These are phyloP conservation scores for Cladosporium cucumerinum DNA, from an alignment of 2,329 filamentous ascomycete species.

Conservation along the genomic window DNA sequence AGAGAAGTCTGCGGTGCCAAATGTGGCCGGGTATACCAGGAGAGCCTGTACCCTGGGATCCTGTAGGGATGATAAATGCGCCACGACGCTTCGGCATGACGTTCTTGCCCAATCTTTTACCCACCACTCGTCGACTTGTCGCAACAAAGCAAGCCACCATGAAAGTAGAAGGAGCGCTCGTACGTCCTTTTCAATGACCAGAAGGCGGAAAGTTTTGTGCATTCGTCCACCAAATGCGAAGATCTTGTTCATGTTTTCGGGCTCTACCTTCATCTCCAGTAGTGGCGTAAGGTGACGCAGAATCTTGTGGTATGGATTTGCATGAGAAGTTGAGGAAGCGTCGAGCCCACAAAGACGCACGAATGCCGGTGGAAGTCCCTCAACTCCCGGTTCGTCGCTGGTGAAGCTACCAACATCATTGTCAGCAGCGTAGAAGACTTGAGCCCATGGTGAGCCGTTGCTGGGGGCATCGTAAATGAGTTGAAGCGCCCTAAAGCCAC, in stretches of 20 bases:
- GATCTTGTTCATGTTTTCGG: constrained; percentile 21
- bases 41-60: constrained; percentile 18
- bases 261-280: constrained; percentile 16
- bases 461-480: background rate
- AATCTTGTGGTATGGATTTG: constrained; percentile 21
- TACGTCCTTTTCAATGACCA: constrained; percentile 20
- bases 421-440: constrained; percentile 17
- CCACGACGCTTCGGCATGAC: constrained; percentile 21
- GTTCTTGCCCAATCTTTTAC: constrained; percentile 19
- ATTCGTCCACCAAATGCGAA: constrained; percentile 23
- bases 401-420: constrained; percentile 19
- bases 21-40: constrained; percentile 21
- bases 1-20: constrained; percentile 10
- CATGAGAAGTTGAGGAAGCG: constrained; percentile 16
- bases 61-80: constrained; percentile 13
- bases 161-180: constrained; percentile 21
- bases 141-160: constrained; percentile 23
- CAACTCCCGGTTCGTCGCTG: constrained; percentile 14
- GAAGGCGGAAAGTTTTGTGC: constrained; percentile 17
- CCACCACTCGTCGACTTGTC: constrained; percentile 26
- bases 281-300: constrained; percentile 22
- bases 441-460: constrained; percentile 17
- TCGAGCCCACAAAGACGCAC: constrained; percentile 23
- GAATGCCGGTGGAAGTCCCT: constrained; percentile 20
- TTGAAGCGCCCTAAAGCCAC: constrained; percentile 20